Evolutionary conservation across 768 basidiomycete genomes (phyloP).

Genomic region (Infundibulicybe gibba): DNA sequence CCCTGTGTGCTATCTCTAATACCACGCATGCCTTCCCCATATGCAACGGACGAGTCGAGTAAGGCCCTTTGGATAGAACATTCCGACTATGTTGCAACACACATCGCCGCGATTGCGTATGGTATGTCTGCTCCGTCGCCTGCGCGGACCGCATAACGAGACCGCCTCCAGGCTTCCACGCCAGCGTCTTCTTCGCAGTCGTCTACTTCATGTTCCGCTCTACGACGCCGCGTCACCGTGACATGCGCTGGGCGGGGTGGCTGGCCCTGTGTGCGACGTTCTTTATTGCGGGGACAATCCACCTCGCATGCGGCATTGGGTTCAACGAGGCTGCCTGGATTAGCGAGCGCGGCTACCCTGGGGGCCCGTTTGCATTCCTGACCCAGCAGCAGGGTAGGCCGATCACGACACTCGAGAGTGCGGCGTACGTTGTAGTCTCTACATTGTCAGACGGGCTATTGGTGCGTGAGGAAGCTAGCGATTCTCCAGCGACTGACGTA

Average conservation of each 20-base stretch:
- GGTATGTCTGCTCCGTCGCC: conserved; percentile 4
- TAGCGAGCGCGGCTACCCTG: conserved; percentile 21
- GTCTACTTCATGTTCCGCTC: conserved; percentile 7
- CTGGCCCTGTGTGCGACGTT: no score
- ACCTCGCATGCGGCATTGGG: conserved; percentile 12
- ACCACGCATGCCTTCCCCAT: conserved; percentile 9
- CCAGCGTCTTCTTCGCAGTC: conserved; percentile 9
- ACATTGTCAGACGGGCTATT: conserved; percentile 33
- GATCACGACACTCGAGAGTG: conserved; percentile 16
- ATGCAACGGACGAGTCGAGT: conserved; percentile 10
- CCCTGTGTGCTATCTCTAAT: no score
- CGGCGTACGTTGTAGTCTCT: conserved; percentile 23
- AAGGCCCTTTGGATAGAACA: conserved; percentile 15
- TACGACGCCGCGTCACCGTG: no score
- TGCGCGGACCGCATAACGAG: no score
- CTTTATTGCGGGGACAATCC: conserved; percentile 8
- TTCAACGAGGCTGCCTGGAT: conserved; percentile 28
- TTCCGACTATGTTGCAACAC: conserved; percentile 13
- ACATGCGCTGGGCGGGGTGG: no score
- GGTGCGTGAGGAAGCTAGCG: conserved; percentile 19
- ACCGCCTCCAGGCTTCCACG: conserved; percentile 10
- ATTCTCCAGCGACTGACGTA: no score
- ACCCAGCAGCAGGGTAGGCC: conserved; percentile 17
- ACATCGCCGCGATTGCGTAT: conserved; percentile 16
- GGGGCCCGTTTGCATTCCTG: conserved; percentile 30